Evolutionary conservation across 371 early-diverging fungal genomes (phyloP), one percentile per base, ranked within the genome.

Genomic region (Apophysomyces variabilis): DNA sequence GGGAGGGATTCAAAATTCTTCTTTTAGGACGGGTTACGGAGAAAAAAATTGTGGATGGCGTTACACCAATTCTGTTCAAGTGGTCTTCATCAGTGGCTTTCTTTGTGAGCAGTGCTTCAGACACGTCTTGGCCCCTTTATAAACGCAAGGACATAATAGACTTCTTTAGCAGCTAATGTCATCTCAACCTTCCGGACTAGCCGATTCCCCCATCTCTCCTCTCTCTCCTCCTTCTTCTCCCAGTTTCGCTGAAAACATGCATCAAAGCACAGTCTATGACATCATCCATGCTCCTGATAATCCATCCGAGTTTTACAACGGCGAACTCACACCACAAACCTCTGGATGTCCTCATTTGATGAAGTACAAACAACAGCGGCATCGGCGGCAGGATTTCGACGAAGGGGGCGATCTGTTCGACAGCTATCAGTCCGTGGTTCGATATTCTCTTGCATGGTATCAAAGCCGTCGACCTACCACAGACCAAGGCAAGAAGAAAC

Each of bases 321-420:
- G 58, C 21, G 63, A 59, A 7, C 67, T 70, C 12, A 59, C 67
- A 7, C 60, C 72, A 1, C 61, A 68, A 18, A 70, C 73, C 1
- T 75, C 76, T 11, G 81, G 74, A 4, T 80, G 81, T 58, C 50
- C 68, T 54, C 81, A 80, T 61, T 62, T 80, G 18, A 70, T 61
- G 7, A 65, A 70, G 38, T 60, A 66, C 26, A 78, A 80, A 58
- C 72, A 68, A 38, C 74, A 69, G 37, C 60, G 62, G 1, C 64
- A 66, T 38, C 64, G 56, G n/a, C 68, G 57, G 6, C 18, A 21
- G 7, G 70, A 71, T 13, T 66, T 67, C 9, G 66, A 61, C 13
- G 66, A 66, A 54, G 60, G 57, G 7, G 45, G 61, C 36, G 65
- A 73, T 67, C 41, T 77, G 21, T 69, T 77, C 8, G 72, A 73